Conservation (phyloP, 345 rosid genomes). For the Salix exigua region DNA sequence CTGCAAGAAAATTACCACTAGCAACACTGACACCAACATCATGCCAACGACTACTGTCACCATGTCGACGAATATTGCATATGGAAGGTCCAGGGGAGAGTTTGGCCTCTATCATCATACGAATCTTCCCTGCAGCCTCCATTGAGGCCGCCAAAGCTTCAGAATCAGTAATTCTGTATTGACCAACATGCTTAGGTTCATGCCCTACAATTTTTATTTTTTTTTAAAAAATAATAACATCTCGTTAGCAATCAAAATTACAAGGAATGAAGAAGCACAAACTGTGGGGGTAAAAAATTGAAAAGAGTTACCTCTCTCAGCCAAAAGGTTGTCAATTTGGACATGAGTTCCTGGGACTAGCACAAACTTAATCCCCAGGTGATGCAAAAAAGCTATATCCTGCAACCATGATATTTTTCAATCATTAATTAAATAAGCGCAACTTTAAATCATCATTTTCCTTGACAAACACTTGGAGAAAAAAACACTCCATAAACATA, state of each 20-base stretch:
- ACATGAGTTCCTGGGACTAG: slow-evolving; percentile 84
- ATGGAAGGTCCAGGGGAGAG: slow-evolving; percentile 96
- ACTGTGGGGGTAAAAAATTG: not conserved
- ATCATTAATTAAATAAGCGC: not conserved
- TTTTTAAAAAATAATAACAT: not conserved
- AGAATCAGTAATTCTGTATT: slow-evolving; percentile 75
- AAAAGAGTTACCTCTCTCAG: slow-evolving; percentile 59
- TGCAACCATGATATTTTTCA: slow-evolving; percentile 25
- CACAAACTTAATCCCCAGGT: slow-evolving; percentile 75
- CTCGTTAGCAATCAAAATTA: slow-evolving; percentile 6
- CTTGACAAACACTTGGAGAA: not conserved
- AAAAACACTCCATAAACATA: not conserved
- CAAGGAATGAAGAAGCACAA: not conserved
- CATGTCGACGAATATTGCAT: slow-evolving; percentile 78
- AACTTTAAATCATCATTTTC: not conserved
- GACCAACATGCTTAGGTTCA: slow-evolving; percentile 63
- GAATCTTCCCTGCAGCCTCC: slow-evolving; percentile 94
- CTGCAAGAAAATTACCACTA: slow-evolving; percentile 95
- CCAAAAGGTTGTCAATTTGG: slow-evolving; percentile 79
- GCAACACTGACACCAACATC: slow-evolving; percentile 93
- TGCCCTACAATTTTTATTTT: slow-evolving; percentile 43
- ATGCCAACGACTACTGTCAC: slow-evolving; percentile 82
- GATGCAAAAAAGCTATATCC: slow-evolving; percentile 95
- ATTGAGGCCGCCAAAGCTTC: slow-evolving; percentile 81
- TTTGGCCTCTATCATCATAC: slow-evolving; percentile 85